phyloP scores from a whole-genome alignment of 805 yeast species.

The Candida glaebosa region DNA sequence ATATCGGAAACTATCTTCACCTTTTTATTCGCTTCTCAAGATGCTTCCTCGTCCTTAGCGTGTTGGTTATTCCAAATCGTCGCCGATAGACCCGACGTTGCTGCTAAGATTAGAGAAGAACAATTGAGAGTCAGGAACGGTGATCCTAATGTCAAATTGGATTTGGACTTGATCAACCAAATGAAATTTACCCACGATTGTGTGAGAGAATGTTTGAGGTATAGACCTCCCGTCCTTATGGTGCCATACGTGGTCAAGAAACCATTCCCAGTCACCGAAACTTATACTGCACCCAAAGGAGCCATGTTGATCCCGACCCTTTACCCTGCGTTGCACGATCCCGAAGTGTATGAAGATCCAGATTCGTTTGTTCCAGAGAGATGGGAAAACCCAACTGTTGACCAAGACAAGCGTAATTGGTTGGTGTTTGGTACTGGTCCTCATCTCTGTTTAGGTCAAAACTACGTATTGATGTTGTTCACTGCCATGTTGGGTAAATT shows the following conservation, averaged over 20 bases:
- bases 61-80: conserved; percentile 98
- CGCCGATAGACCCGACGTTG: conserved; percentile 93
- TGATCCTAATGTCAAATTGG: conserved; percentile 60
- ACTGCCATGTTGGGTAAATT: conserved; percentile 91
- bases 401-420: conserved; percentile 84
- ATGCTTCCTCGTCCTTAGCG: conserved; percentile 94
- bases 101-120: conserved; percentile 83
- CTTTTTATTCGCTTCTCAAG: conserved; percentile 95
- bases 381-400: conserved; percentile 84
- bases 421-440: conserved; percentile 97
- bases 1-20: conserved; percentile 97
- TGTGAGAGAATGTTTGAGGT: conserved; percentile 87
- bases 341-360: conserved; percentile 93
- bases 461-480: conserved; percentile 86
- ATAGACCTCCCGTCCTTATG: conserved; percentile 97
- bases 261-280: conserved; percentile 75
- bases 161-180: conserved; percentile 71
- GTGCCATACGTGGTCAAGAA: conserved; percentile 94
- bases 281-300: conserved; percentile 93
- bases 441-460: conserved; percentile 93
- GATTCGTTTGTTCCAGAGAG: conserved; percentile 95
- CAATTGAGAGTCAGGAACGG: conserved; percentile 79
- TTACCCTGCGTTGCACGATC: conserved; percentile 96
- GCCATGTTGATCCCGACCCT: conserved; percentile 94
- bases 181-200: conserved; percentile 90